Base-by-base conservation (phyloP, 805 yeast species). In the Naumovozyma dairenensis region DNA sequence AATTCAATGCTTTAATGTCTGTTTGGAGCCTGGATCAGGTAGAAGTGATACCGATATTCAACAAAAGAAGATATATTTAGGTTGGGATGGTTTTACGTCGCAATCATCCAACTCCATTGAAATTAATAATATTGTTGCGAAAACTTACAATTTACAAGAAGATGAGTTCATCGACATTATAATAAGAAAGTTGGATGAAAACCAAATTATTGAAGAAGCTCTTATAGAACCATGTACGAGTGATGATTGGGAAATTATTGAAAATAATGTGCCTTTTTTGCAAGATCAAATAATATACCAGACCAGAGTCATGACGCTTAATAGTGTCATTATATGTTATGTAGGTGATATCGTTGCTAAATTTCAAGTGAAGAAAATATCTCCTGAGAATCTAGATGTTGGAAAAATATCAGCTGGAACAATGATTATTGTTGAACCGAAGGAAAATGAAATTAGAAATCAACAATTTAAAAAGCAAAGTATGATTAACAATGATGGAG, bases 231-330 rank as follows among this genome's bases (percentile, higher is more conserved):
- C 97, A 0, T 58, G 71, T 14, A 67, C 83, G 0, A 56, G 77
- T 2, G 68, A 79, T 4, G 98, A 89, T 51, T 89, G 96, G 96
- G 96, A 87, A 44, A 62, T 83, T 18, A 81, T 86, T 2, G 95
- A 87, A 50, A 57, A 80, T 2, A 82, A 89, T 55, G 89, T 94
- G 2, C 74, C 70, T 19, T 71, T 67, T 27, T 68, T 89, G 17
- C 96, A 89, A 51, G 72, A 75, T 29, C 72, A 72, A 42, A 67
- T 87, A 45, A 60, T 89, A 22, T 73, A 77, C 35, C 96, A 89
- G 52, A 76, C 93, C 1, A 65, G 96, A 38, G 80, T 87, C 32
- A 80, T 86, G 1, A 63, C 75, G 0, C 32, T 67, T 14, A 63
- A 66, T 29, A 86, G 78, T 42, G 57, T 63, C 2, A 59, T 87